A percentile compares a stretch with the other conserved stretches of the same genome.
These are phyloP conservation scores for Mycena crocata DNA, from an alignment of 768 basidiomycete genomes.

Conservation along the genomic window DNA sequence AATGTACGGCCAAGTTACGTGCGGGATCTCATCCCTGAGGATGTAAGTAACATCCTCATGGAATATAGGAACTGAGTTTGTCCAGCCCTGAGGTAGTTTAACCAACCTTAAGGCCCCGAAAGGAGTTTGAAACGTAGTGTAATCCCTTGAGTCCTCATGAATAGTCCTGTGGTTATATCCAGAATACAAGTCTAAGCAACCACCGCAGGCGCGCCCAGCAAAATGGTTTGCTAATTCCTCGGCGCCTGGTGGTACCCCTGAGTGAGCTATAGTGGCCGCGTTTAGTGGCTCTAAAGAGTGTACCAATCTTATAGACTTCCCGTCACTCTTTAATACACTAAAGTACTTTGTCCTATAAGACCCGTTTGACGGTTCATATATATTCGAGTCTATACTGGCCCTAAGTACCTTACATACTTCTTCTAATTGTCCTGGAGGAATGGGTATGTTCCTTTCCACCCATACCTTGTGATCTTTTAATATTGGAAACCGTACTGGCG, in stretches of 20 bases:
- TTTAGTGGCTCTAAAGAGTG: not conserved
- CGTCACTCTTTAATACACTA: slow-evolving; percentile 37
- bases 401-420: too few relatives aligned
- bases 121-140: not conserved
- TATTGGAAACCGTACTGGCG: too few relatives aligned
- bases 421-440: too few relatives aligned
- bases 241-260: too few relatives aligned
- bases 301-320: slow-evolving; percentile 13
- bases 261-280: too few relatives aligned
- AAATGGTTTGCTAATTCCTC: too few relatives aligned
- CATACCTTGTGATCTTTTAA: too few relatives aligned
- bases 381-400: too few relatives aligned
- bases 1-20: not conserved
- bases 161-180: not conserved
- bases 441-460: too few relatives aligned
- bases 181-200: not conserved
- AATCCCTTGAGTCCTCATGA: not conserved
- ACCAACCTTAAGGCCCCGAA: too few relatives aligned
- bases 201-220: not conserved
- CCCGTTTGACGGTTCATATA: slow-evolving; percentile 4
- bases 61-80: too few relatives aligned
- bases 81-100: too few relatives aligned
- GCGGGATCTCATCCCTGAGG: not conserved
- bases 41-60: not conserved
- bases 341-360: slow-evolving; percentile 46